Evolutionary conservation across 2,329 filamentous ascomycete species (phyloP).

Genomic region (Bipolaris cookei): DNA sequence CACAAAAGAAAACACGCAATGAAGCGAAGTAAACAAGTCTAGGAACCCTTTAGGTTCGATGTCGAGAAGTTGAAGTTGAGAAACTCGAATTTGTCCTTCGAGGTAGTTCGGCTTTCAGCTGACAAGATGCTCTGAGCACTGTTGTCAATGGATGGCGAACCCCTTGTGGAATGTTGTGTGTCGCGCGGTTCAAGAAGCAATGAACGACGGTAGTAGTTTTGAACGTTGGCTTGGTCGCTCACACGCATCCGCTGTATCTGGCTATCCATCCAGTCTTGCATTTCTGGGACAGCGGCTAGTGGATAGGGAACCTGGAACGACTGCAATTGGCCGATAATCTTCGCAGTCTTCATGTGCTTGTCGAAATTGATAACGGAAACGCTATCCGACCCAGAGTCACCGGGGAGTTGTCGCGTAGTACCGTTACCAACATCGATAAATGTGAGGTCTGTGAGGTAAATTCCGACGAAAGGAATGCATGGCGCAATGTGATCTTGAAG

Average conservation of each 20-base stretch:
- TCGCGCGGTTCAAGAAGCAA: slow-evolving; percentile 81
- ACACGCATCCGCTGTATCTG: slow-evolving; percentile 79
- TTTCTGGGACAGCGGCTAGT: slow-evolving; percentile 79
- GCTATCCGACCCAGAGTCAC: slow-evolving; percentile 62
- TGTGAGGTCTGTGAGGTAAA: slow-evolving; percentile 93
- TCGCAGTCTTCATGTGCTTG: slow-evolving; percentile 92
- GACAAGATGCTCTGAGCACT: slow-evolving; percentile 34
- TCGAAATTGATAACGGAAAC: slow-evolving; percentile 95
- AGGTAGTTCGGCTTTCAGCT: slow-evolving; percentile 38
- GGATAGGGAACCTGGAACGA: slow-evolving; percentile 94
- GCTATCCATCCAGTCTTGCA: slow-evolving; percentile 90
- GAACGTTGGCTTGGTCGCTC: slow-evolving; percentile 66
- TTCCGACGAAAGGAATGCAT: slow-evolving; percentile 93
- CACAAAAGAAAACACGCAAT: slow-evolving; percentile 23
- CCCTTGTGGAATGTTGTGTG: slow-evolving; percentile 35
- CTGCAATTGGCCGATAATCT: slow-evolving; percentile 94
- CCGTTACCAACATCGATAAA: slow-evolving; percentile 96
- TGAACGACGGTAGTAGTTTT: slow-evolving; percentile 80
- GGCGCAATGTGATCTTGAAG: slow-evolving; percentile 87
- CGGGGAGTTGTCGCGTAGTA: slow-evolving; percentile 76
- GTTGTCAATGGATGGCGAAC: slow-evolving; percentile 37
- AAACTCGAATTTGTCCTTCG: slow-evolving; percentile 49
- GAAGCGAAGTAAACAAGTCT: slow-evolving; percentile 30
- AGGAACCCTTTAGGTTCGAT: slow-evolving; percentile 42
- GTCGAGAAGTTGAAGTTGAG: slow-evolving; percentile 47